Evolutionary conservation across 257 asterid genomes (phyloP), one percentile per base, ranked within the genome.

Genomic region (Penstemon barbatus): DNA sequence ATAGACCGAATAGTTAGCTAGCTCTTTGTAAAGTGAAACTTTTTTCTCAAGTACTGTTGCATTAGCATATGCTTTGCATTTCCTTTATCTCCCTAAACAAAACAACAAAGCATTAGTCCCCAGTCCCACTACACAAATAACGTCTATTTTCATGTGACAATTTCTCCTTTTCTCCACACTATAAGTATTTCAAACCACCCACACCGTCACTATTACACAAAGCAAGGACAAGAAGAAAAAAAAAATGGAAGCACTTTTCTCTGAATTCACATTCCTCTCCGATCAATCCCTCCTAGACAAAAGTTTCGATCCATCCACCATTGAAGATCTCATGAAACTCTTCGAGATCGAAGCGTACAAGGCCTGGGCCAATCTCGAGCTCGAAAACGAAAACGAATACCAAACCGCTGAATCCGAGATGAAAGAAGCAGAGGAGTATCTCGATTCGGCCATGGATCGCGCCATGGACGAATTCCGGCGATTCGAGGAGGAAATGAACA

Each of bases 301-400:
- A 83, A 82, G 6, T 66, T 90, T 92, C 74, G 95, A 92, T 54
- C 96, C 96, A 0, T 75, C 86, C 36, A 75, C 88, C 51, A 84
- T 88, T 19, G 96, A 90, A 68, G 84, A 84, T 46, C 93, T 92
- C 43, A 76, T 88, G 87, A 88, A 77, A 40, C 89, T 92, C 33
- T 92, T 92, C 69, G 98, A 90, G 74, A 68, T 90, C 36, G 98
- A 92, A 61, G 82, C 91, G 4, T 90, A 88, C 89, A 86, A 79
- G 76, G 97, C 95, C 4, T 90, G 98, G 98, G 97, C 96, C 6
- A 77, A 86, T 58, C 83, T 84, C 63, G 96, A 92, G 77, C 85
- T 88, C 19, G 87, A 86, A 38, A 70, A 69, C 77, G 81, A 79
- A 38, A 61, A 45, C 38, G 81, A 90, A 39, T 80, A 68, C 1